Evolutionary conservation across 2,329 filamentous ascomycete genomes (phyloP), one percentile per base, ranked within the genome.

Genomic region (Amauroascus niger): DNA sequence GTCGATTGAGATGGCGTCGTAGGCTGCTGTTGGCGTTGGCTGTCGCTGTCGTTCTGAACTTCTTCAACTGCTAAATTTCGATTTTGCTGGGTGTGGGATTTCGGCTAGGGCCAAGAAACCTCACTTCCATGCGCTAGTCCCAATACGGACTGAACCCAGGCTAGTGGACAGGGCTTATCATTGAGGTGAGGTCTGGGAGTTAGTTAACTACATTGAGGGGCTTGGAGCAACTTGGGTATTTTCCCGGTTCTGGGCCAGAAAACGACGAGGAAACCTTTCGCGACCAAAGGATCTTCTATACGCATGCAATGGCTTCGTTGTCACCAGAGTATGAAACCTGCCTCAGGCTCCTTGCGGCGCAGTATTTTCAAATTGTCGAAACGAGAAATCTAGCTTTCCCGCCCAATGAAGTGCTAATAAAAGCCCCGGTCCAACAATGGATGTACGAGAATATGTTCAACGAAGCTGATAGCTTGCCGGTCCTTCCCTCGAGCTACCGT

Each of bases 351-450:
- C 64, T 77, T 48, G 63, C 66, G 56, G 77, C 80, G 82, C 89
- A 95, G 65, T 94, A 88, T 64, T 77, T 91, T 32, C 89, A 96
- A 66, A 74, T 90, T 1, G 81, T 83, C 40, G 76, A 90, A 45
- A 71, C 74, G 0, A 67, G 75, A 6, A 66, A 75, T 26, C 72
- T 91, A 33, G 76, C 79, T 46, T 86, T 83, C 66, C 89, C 88
- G 1, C 69, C 78, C 22, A 69, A 73, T 20, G 63, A 75, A 22
- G 64, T 79, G 13, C 73, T 95, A 26, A 79, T 81, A 57, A 73
- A 78, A 26, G 71, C 79, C 9, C 68, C 73, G 2, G 79, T 84
- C 2, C 90, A 95, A 66, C 71, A 80, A 58, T 75, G 76, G 64
- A 72, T 95, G 35, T 87, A 83, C 66, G 64, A 73, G 49, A 75